phyloP scores from a whole-genome alignment of 192 early-diverging fungal genomes.

The Piromyces sp. region DNA sequence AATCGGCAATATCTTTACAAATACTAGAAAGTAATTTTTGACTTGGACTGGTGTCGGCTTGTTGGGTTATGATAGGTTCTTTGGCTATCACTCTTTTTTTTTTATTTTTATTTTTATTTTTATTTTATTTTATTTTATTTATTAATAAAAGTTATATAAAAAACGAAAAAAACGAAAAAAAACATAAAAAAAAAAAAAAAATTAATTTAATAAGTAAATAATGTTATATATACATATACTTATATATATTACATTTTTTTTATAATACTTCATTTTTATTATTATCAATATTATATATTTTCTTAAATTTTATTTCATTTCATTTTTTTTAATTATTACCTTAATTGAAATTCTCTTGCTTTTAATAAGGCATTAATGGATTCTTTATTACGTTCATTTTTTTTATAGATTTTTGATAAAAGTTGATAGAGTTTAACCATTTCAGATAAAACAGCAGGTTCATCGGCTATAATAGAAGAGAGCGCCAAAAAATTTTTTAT shows the following conservation, averaged over 20 bases:
- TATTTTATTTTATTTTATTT: background rate
- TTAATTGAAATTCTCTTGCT: slow-evolving; percentile 14
- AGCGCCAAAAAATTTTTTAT: too few species aligned
- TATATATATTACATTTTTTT: too few species aligned
- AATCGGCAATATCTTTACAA: slow-evolving; percentile 17
- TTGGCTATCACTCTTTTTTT: background rate
- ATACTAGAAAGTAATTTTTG: slow-evolving; percentile 8
- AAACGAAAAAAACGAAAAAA: too few species aligned
- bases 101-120: too few species aligned
- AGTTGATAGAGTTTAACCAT: slow-evolving; percentile 16
- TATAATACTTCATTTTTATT: too few species aligned
- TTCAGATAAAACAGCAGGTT: slow-evolving; percentile 5
- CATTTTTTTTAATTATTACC: slow-evolving; percentile 7
- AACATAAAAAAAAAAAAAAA: too few species aligned
- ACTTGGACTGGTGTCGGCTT: background rate
- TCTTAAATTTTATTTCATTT: too few species aligned
- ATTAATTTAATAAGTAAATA: too few species aligned
- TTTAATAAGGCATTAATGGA: slow-evolving; percentile 10
- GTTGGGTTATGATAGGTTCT: background rate
- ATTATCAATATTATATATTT: too few species aligned
- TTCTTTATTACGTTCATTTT: slow-evolving; percentile 2
- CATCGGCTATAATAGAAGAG: slow-evolving; percentile 18
- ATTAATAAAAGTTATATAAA: too few species aligned
- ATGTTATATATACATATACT: too few species aligned
- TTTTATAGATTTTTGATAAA: slow-evolving; percentile 9